A percentile compares a stretch with the other conserved stretches of the same genome.
These are phyloP conservation scores for Thermomyces lanuginosus DNA, from an alignment of 2,329 filamentous ascomycete genomes.

Conservation along the genomic window DNA sequence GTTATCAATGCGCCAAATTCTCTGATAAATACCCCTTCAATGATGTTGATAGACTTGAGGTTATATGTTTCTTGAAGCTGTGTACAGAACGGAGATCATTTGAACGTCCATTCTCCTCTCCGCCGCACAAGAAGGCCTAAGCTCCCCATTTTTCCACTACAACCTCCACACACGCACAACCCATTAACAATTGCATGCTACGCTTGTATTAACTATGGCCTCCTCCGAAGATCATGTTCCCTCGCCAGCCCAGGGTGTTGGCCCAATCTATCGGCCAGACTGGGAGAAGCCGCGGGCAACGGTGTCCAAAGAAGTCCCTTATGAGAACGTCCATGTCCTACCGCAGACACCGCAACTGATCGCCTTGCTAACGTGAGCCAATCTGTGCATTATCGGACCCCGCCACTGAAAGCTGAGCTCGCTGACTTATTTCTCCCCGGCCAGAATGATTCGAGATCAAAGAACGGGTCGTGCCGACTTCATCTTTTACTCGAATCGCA, in stretches of 20 bases:
- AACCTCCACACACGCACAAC: too few species aligned
- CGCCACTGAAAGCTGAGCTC: slow-evolving; percentile 7
- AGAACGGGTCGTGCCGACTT: slow-evolving; percentile 86
- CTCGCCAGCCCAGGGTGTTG: slow-evolving; percentile 50
- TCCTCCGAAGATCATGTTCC: slow-evolving; percentile 19
- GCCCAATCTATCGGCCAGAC: slow-evolving; percentile 60
- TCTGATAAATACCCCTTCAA: too few species aligned
- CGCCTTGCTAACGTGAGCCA: slow-evolving; percentile 86
- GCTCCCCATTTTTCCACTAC: too few species aligned
- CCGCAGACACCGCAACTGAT: slow-evolving; percentile 93
- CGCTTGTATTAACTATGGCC: too few species aligned
- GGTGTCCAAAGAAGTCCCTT: slow-evolving; percentile 64
- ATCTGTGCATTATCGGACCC: slow-evolving; percentile 4
- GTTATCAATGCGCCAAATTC: too few species aligned
- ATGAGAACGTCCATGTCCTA: slow-evolving; percentile 78
- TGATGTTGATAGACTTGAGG: too few species aligned
- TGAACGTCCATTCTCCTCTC: too few species aligned
- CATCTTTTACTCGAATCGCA: slow-evolving; percentile 97
- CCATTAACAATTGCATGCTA: too few species aligned
- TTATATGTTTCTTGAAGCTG: too few species aligned
- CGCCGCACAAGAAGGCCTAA: too few species aligned
- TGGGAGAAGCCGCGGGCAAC: slow-evolving; percentile 73
- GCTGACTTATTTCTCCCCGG: too few species aligned
- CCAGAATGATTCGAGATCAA: slow-evolving; percentile 86
- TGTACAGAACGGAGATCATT: too few species aligned